Base-by-base conservation (phyloP, 768 basidiomycete species). In the Russula abietina region DNA sequence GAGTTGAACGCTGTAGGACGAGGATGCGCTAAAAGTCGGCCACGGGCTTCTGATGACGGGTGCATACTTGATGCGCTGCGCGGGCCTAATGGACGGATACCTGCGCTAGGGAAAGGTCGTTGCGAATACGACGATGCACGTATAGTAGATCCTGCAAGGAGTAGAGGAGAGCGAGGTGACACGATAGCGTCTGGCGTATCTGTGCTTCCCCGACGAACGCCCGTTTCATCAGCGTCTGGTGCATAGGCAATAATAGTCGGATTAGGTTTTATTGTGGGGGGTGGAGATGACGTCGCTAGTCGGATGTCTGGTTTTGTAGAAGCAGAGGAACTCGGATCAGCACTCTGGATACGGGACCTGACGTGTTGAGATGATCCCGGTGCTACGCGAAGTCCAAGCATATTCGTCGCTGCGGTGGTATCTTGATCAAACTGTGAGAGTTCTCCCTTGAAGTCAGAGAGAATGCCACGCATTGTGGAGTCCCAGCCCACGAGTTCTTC, bases 1-100 rank as follows among this genome's bases (percentile, higher is more conserved):
- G 90, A 92, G 63, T 81, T 87, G 53, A 87, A 91, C 52, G 89
- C 88, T 6, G 81, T 83, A 41, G 87, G 84, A 43, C 85, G 85
- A 69, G 86, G 86, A 61, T 87, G 80, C n/a, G 83, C 81, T 9
- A 83, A 81, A 51, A 89, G 77, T 55, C 79, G 79, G 32, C 76
- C 69, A 49, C 76, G 75, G 65, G 71, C 67, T 41, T 75, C 76
- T 59, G 45, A 69, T 55, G 70, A 68, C 68, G 72, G 72, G 65
- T 73, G 72, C 33, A 71, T 55, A 46, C 69, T 70, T 41, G 73
- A 68, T 49, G 72, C 68, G 41, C 66, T 67, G 52, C 69, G 64
- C 45, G 66, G 57, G 55, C 68, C 59, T 66, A 67, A 14, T 43
- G 61, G 45, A 65, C 67, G 57, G 64, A 64, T 55, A 67, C 62